A percentile compares a stretch with the other conserved stretches of the same genome.
Conservation (phyloP, 768 basidiomycete genomes). For the Pulveroboletus frians region DNA sequence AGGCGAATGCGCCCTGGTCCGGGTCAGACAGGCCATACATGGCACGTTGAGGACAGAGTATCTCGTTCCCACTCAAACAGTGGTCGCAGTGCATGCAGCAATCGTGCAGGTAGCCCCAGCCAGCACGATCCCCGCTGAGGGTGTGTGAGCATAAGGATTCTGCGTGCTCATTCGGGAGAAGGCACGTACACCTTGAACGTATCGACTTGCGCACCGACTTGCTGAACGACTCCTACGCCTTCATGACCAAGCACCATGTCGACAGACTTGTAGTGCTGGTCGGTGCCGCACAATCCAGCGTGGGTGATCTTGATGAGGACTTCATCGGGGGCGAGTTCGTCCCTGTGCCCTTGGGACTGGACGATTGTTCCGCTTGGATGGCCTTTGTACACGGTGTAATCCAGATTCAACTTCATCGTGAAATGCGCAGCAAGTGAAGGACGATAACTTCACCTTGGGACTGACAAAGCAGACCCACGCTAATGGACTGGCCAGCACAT, state of each 20-base stretch:
- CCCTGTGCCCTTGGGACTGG: conserved; percentile 11
- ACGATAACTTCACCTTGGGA: too few relatives aligned
- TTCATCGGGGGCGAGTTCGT: conserved; percentile 21
- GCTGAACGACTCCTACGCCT: conserved; percentile 33
- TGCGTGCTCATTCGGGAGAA: neutral
- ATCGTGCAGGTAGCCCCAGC: conserved; percentile 34
- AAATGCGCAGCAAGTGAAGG: too few relatives aligned
- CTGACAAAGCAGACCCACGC: too few relatives aligned
- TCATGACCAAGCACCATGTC: conserved; percentile 40
- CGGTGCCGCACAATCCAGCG: conserved; percentile 36
- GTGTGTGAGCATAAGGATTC: neutral
- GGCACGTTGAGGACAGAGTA: conserved; percentile 22
- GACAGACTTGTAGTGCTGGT: conserved; percentile 28
- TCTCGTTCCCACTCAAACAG: conserved; percentile 32
- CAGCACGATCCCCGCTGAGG: conserved; percentile 32
- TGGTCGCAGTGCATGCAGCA: conserved; percentile 32
- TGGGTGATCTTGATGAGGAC: conserved; percentile 32
- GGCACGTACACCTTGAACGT: conserved; percentile 31
- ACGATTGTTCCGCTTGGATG: conserved; percentile 16
- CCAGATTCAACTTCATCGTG: conserved; percentile 17
- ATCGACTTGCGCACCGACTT: conserved; percentile 28
- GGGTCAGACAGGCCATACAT: conserved; percentile 23
- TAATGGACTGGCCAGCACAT: too few relatives aligned
- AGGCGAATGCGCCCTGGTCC: conserved; percentile 34
- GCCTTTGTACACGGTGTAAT: conserved; percentile 32